Evolutionary conservation across 192 early-diverging fungal species (phyloP), one percentile per base, ranked within the genome.

Genomic region (Coemansia sp.): DNA sequence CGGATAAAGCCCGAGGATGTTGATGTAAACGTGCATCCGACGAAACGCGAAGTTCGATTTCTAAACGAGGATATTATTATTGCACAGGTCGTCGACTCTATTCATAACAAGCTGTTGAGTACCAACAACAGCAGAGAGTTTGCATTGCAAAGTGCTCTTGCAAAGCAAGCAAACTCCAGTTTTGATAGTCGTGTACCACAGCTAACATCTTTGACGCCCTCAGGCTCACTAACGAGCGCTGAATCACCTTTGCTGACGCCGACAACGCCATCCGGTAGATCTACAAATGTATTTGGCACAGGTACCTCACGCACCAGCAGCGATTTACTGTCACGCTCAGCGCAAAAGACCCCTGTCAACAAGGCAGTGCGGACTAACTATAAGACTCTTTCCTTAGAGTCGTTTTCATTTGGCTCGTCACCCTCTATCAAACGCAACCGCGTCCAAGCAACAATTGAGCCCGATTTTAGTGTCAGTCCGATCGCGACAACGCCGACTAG

Each of bases 11-110:
- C 95, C 0, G 74, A 87, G 49, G 93, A 92, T 61, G 89, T 99
- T 3, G 97, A 99, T 69, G 97, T 99, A 2, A 99, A 99, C 71
- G 94, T 99, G 1, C 97, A 98, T 75, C 96, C 97, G 1, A 97
- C 97, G 28, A 99, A 99, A 62, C 85, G 89, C 7, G 90, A 95
- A 82, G 93, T 98, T 24, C 89, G 91, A 48, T 97, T 99, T 64
- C 74, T 99, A 68, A 86, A 98, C 73, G 90, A 98, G 63, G 94
- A 99, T 30, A 68, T 81, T 16, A 86, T 98, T 18, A 83, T 95
- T 31, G 83, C 84, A 10, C 64, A 68, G 0, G 77, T 99, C 2
- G 82, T 86, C 38, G 90, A 89, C 44, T 74, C 71, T 14, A 85
- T 98, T 22, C 87, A 90, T 60, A 77, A 85, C 21, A 76, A 75